Base-by-base conservation (phyloP, 129 eudicot species). In the Logfia minima region DNA sequence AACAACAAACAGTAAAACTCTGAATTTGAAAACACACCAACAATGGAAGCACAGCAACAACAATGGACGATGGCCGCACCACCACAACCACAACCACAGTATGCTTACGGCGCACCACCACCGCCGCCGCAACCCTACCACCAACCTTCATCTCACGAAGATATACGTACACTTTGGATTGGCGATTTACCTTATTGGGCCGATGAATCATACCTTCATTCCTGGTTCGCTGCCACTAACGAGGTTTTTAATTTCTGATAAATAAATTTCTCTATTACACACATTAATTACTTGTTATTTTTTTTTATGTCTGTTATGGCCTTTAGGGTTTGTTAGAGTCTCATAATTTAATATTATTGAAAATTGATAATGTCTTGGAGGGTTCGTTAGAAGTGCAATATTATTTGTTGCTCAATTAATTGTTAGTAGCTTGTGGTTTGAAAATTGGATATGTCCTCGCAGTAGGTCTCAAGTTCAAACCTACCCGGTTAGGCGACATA, bases 131-230 rank as follows among this genome's bases (percentile, higher is more conserved):
- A 58, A 0, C 92, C 96, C 61, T 92, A 94, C 68, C 98, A 94
- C 81, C 98, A 94, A 52, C 91, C 98, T 1, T 83, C 97, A 2
- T 79, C 98, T 16, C 96, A 87, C 64, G 98, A 91, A 83, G 98
- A 94, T 87, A 96, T 91, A n/a, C 90, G 98, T 13, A 94, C 98
- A 66, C 93, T 94, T 2, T 94, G 97, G 98, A 94, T 94, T 62
- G 98, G 98, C 13, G 98, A 94, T 81, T 84, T 94, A 76, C 97
- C 95, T 21, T 89, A 83, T 65, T 94, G 98, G 98, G 98, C 92
- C 16, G 97, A 94, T 75, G 98, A 94, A 58, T 68, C 85, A 68
- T 91, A 91, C 76, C 93, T 94, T 79, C 91, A 84, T 45, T 71
- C 82, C 55, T 94, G 98, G 93, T 94, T 94, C 78, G 78, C 96